Evolutionary conservation across 1,139 yeast species (phyloP), one percentile per base, ranked within the genome.

Genomic region (Meyerozyma carpophila): DNA sequence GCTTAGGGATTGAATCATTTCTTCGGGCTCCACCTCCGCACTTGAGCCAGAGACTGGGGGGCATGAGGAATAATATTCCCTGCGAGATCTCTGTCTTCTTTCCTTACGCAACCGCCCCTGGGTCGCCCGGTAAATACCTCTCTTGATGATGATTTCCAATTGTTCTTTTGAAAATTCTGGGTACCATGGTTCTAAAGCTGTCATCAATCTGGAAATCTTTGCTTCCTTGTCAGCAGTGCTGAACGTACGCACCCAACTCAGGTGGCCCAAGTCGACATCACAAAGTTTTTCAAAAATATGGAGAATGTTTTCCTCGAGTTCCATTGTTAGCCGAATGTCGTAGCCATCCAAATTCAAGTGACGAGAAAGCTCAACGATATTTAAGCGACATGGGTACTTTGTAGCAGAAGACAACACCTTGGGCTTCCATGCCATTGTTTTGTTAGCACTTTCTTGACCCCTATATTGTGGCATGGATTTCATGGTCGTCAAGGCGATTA

Each of bases 141-240:
- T n/a, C n/a, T 39, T 39, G 18, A 39, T 29, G 5, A 39, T 21
- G 11, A 20, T 39, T 14, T 39, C 41, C 28, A 39, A 8, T 18
- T n/a, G 26, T 7, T 13, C 20, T 8, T 29, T 11, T 8, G 14
- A 10, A n/a, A 39, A 24, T 39, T 39, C 41, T 4, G 41, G 41
- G 36, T 24, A 39, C 41, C 41, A 39, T 3, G 26, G 37, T 21
- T 34, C 10, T 9, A 34, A 8, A 21, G n/a, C 18, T 8, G 8
- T 16, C 26, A 20, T 10, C 8, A 34, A 25, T 13, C 27, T 24
- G 26, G 13, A 7, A 14, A 34, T 10, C 26, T 34, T 34, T 11
- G 21, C 11, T 10, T 10, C 16, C 14, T 14, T 18, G 25, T 34
- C 37, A 10, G 25, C 14, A 4, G 14, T 11, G 4, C 16, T 11